Percentiles rank a stretch among this genome's conserved stretches.
Conservation (phyloP, 257 asterid genomes). For the Pogostemon cablin region DNA sequence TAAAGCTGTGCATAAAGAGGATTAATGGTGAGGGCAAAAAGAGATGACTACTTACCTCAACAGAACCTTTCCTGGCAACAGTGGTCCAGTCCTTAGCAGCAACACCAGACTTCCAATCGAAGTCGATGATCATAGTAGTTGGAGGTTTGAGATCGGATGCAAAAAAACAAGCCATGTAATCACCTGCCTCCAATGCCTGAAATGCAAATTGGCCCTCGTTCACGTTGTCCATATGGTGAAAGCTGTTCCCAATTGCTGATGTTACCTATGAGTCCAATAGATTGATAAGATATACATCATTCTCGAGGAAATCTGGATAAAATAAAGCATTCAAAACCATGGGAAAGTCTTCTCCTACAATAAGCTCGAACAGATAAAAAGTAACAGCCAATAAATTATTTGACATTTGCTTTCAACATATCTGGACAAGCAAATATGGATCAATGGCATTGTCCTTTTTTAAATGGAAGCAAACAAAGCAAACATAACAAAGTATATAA, state of each 20-base stretch:
- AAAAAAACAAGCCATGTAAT: slow-evolving; percentile 84
- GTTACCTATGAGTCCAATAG: slow-evolving; percentile 56
- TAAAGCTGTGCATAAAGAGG: no score
- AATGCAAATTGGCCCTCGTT: slow-evolving; percentile 70
- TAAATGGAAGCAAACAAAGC: no score
- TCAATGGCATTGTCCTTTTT: neutral
- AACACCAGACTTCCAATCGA: slow-evolving; percentile 88
- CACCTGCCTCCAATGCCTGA: slow-evolving; percentile 75
- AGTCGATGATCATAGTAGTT: slow-evolving; percentile 60
- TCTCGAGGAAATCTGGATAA: neutral
- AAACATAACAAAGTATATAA: no score
- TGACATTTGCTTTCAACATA: neutral
- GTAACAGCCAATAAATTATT: neutral
- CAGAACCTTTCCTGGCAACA: slow-evolving; percentile 86
- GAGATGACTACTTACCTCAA: slow-evolving; percentile 51
- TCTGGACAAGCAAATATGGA: neutral
- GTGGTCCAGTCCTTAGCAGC: slow-evolving; percentile 84
- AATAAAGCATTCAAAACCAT: neutral
- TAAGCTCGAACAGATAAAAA: neutral
- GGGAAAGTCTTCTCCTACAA: neutral
- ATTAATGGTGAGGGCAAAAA: neutral
- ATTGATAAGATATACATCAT: neutral
- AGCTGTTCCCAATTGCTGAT: slow-evolving; percentile 66
- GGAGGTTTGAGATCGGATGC: slow-evolving; percentile 67
- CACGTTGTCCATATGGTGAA: slow-evolving; percentile 71